These are phyloP conservation scores for Lachnellula cervina DNA, from an alignment of 2,329 filamentous ascomycete species.

Conservation along the genomic window DNA sequence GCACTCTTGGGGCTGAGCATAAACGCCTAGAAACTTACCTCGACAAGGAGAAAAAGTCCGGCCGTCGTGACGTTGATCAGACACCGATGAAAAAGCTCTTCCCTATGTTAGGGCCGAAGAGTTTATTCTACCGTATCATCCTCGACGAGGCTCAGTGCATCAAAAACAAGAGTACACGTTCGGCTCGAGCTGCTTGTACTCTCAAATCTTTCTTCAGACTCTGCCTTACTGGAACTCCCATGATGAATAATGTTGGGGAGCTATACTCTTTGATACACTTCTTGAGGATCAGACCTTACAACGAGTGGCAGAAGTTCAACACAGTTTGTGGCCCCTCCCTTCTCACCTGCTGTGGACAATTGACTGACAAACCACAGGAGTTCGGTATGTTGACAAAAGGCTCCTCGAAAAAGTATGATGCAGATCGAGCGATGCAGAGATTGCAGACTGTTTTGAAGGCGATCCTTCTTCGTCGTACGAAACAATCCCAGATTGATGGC, in stretches of 20 bases:
- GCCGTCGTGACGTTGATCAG: conserved; percentile 33
- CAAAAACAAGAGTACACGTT: conserved; percentile 65
- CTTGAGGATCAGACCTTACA: conserved; percentile 71
- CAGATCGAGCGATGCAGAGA: conserved; percentile 56
- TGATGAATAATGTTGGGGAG: conserved; percentile 83
- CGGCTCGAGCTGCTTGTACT: conserved; percentile 53
- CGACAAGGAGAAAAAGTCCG: conserved; percentile 24
- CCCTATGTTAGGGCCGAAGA: conserved; percentile 52
- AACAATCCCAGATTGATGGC: conserved; percentile 73
- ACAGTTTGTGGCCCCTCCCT: conserved; percentile 34
- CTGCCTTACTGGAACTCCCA: conserved; percentile 76
- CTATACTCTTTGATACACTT: conserved; percentile 75
- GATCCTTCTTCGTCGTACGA: conserved; percentile 77
- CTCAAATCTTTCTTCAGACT: conserved; percentile 61
- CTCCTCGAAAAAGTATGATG: conserved; percentile 9
- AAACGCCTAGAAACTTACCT: conserved; percentile 54
- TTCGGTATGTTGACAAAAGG: conserved; percentile 28
- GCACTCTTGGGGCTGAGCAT: conserved; percentile 62
- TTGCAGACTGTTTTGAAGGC: conserved; percentile 73
- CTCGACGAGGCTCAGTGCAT: conserved; percentile 78
- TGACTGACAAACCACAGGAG: conserved; percentile 13
- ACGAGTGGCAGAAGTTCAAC: conserved; percentile 57
- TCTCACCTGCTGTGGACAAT: conserved; percentile 12
- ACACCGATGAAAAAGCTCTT: conserved; percentile 29
- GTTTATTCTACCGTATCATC: conserved; percentile 65